Conservation (phyloP, 768 basidiomycete genomes). For the Collybia mongolica region DNA sequence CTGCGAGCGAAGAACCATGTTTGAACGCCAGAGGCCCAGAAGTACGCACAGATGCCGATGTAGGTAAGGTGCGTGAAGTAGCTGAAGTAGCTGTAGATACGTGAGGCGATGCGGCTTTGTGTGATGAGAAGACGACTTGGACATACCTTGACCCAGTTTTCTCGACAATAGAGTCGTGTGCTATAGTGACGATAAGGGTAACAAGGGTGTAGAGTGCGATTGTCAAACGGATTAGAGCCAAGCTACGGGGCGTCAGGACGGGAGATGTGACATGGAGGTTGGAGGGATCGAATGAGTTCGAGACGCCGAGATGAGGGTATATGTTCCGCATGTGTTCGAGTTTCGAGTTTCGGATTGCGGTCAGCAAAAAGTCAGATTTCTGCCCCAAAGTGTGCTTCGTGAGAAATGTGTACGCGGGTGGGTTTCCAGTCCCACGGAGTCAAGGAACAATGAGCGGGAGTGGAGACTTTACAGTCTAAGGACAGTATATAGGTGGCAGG, state of each 20-base stretch:
- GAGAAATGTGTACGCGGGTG: too few species aligned
- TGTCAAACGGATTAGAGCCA: constrained; percentile 44
- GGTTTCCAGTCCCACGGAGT: too few species aligned
- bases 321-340: background rate
- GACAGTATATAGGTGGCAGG: too few species aligned
- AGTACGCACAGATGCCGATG: constrained; percentile 61
- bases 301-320: constrained; percentile 15
- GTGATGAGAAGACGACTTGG: background rate
- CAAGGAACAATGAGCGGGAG: too few species aligned
- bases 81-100: constrained; percentile 47
- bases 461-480: too few species aligned
- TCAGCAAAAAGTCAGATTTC: too few species aligned
- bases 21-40: constrained; percentile 57
- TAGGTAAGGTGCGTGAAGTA: constrained; percentile 68
- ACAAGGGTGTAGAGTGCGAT: constrained; percentile 52
- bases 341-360: too few species aligned
- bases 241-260: constrained; percentile 38
- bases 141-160: constrained; percentile 29
- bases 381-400: too few species aligned
- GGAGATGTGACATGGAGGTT: constrained; percentile 48
- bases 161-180: constrained; percentile 27
- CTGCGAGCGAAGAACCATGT: constrained; percentile 39
- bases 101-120: background rate
- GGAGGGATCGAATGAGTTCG: constrained; percentile 30
- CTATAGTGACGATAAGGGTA: constrained; percentile 35